phyloP scores from a whole-genome alignment of 208 protist species.

The Tritrichomonas foetus region DNA sequence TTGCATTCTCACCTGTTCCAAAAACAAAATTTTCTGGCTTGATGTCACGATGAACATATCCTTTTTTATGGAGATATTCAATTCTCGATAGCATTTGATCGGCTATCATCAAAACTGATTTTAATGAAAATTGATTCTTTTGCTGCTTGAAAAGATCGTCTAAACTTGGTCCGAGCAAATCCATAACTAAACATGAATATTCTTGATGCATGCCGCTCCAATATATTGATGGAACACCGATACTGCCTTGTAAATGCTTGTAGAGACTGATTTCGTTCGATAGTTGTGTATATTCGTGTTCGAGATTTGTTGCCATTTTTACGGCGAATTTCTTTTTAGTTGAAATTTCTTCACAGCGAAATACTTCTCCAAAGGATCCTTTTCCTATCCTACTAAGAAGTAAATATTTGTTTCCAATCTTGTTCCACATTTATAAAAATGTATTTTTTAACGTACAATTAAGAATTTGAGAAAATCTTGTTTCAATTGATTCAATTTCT shows the following conservation, averaged over 20 bases:
- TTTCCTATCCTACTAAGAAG: no score
- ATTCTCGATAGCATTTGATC: constrained; percentile 41
- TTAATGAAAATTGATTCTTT: constrained; percentile 42
- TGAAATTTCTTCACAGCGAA: no score
- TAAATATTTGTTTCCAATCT: no score
- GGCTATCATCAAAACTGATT: constrained; percentile 18
- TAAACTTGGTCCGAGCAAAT: constrained; percentile 88
- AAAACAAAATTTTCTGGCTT: constrained; percentile 98
- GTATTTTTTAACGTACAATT: no score
- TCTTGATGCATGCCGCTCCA: constrained; percentile 88
- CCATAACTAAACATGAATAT: constrained; percentile 97
- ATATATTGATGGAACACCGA: constrained; percentile 85
- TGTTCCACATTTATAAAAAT: no score
- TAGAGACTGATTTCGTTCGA: constrained; percentile 91
- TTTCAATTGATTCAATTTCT: no score
- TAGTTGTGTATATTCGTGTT: constrained; percentile 84
- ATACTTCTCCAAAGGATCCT: no score
- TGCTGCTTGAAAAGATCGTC: constrained; percentile 92
- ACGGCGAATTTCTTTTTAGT: constrained; percentile 33
- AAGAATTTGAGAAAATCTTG: no score
- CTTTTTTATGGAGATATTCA: constrained; percentile 84
- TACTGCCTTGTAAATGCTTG: constrained; percentile 47
- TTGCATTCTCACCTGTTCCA: constrained; percentile 73
- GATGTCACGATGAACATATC: constrained; percentile 92
- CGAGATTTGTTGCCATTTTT: constrained; percentile 54